phyloP scores from a whole-genome alignment of 2,329 filamentous ascomycete species.

The Leptographium lundbergii region DNA sequence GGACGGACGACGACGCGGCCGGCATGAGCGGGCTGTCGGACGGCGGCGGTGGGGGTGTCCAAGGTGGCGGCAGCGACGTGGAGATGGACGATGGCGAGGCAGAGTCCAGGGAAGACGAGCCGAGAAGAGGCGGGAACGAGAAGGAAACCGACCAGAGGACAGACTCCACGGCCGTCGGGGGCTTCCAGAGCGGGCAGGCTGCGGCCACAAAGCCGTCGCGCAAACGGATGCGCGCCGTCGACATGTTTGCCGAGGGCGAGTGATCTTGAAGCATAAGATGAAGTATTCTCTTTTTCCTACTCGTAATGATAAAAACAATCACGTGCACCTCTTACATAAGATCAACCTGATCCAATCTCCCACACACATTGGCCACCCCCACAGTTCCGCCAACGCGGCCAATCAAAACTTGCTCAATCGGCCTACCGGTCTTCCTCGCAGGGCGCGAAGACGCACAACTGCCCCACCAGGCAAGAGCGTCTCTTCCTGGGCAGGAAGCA shows the following conservation, averaged over 20 bases:
- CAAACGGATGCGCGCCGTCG: conserved; percentile 62
- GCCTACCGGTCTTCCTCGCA: not conserved
- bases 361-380: conserved; percentile 12
- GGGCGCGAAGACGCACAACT: not conserved
- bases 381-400: conserved; percentile 20
- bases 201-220: conserved; percentile 24
- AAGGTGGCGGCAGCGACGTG: not conserved
- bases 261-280: not conserved
- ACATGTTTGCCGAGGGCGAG: conserved; percentile 66
- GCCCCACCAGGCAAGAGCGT: not conserved
- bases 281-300: too few relatives aligned
- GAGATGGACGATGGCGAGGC: not conserved
- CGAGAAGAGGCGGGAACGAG: not conserved
- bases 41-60: not conserved
- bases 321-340: not conserved
- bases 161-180: conserved; percentile 5
- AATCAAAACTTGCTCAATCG: conserved; percentile 29
- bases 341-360: not conserved
- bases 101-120: not conserved
- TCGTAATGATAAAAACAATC: too few relatives aligned
- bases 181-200: conserved; percentile 15
- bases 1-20: conserved; percentile 8
- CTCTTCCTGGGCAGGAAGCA: not conserved
- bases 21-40: conserved; percentile 4
- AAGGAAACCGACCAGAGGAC: not conserved